Base-by-base conservation (phyloP, 805 yeast species). In the Hanseniaspora lindneri region DNA sequence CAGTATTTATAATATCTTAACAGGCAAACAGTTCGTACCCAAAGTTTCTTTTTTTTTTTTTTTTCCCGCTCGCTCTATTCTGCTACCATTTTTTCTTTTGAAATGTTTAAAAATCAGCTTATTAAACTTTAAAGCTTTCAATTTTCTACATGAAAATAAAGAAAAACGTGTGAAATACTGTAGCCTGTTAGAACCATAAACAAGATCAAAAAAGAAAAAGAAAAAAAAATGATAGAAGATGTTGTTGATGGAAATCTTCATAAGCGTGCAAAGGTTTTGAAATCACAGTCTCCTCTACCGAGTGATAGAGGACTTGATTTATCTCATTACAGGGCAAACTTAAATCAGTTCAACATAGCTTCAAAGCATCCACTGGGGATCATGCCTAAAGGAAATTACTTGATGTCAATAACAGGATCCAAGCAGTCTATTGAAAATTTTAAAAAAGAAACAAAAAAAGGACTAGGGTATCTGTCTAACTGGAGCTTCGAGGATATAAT, bases 351-450 rank as follows among this genome's bases (percentile, higher is more conserved):
- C 35, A 37, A 68, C 2, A 54, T 63, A 2, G 60, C 69, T 9
- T 61, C 69, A 19, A 66, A 68, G 46, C 94, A 84, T 58, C 94
- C 94, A 1, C 62, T 83, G 27, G 80, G 81, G 44, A 79, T 84
- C 14, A 75, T 73, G 57, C 95, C 94, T 0, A 63, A 74, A n/a
- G 94, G 94, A 4, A 84, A 84, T 56, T 69, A 73, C 3, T 62
- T 74, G 23, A 56, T 79, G 20, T 60, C 61, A 25, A 55, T 55
- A n/a, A 50, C 56, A 29, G 48, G 54, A 1, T 33, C 44, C 1
- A 54, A 54, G 20, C 41, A 39, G 13, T 49, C 52, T 44, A 54
- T 25, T 49, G 35, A 51, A 42, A 51, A 52, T 27, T 44, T 50
- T 3, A 36, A 49, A 2, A 41, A 49, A 28, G 34, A 51, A 17